phyloP scores from a whole-genome alignment of 768 basidiomycete species.

The Clathrus columnatus region DNA sequence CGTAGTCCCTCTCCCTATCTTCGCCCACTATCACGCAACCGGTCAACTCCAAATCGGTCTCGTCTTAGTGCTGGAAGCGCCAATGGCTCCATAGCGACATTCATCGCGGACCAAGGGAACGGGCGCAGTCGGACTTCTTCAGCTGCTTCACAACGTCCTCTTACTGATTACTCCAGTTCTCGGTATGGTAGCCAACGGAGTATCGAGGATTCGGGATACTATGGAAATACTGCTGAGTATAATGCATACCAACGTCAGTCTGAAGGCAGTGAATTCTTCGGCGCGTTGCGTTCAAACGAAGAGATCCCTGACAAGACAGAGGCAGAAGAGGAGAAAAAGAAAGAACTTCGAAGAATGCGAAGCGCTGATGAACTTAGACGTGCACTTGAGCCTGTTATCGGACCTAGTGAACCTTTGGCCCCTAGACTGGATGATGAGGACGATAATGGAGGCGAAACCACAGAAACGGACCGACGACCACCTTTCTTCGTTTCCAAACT shows the following conservation, averaged over 20 bases:
- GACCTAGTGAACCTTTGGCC: not conserved
- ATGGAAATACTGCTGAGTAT: conserved; percentile 16
- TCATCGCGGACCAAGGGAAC: conserved; percentile 4
- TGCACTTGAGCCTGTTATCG: conserved; percentile 14
- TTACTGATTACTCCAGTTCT: conserved; percentile 3
- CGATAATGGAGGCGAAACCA: not conserved
- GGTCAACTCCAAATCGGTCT: conserved; percentile 64
- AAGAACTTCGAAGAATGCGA: conserved; percentile 74
- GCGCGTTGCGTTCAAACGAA: not conserved
- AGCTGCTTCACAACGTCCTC: conserved; percentile 4
- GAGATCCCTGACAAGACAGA: not conserved
- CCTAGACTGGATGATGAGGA: not conserved
- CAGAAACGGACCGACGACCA: not conserved
- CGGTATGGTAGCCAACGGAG: conserved; percentile 6
- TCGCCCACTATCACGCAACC: conserved; percentile 54
- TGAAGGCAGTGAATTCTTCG: conserved; percentile 7
- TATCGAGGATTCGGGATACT: conserved; percentile 34
- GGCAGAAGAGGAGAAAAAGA: conserved; percentile 26
- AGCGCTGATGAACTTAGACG: conserved; percentile 74
- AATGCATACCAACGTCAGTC: not conserved
- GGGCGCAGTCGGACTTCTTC: conserved; percentile 1
- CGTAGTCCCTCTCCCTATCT: conserved; percentile 17
- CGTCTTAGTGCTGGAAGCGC: conserved; percentile 4
- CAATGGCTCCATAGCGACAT: conserved; percentile 6
- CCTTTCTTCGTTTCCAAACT: conserved; percentile 5